Evolutionary conservation across 495 filamentous ascomycete species (phyloP).

Genomic region (Umbilicaria muhlenbergii): DNA sequence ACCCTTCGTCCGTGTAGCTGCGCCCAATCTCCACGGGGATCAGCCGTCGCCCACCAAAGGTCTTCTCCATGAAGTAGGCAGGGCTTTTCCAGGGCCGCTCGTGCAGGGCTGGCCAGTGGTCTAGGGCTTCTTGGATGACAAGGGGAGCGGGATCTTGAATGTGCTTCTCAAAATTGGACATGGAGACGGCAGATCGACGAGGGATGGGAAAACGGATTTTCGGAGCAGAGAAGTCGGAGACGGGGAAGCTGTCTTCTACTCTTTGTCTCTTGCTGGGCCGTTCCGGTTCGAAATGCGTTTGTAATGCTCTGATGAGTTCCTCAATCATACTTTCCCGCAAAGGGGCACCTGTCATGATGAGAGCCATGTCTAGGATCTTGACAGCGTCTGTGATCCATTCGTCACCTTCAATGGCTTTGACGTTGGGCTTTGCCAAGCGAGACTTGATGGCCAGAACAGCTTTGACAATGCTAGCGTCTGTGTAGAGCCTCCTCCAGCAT

Average conservation of each 20-base stretch:
- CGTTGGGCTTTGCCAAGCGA: slow-evolving; percentile 5
- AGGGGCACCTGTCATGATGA: slow-evolving; percentile 69
- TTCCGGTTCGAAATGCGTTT: neutral
- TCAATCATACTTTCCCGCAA: slow-evolving; percentile 47
- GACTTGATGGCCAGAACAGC: slow-evolving; percentile 26
- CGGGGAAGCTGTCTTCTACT: slow-evolving; percentile 21
- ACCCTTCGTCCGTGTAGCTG: slow-evolving; percentile 72
- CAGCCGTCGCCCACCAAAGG: slow-evolving; percentile 60
- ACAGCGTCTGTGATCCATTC: slow-evolving; percentile 34
- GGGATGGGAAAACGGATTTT: slow-evolving; percentile 22
- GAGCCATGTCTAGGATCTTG: slow-evolving; percentile 53
- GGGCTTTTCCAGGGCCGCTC: slow-evolving; percentile 54
- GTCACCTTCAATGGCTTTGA: slow-evolving; percentile 6
- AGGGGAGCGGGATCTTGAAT: slow-evolving; percentile 44
- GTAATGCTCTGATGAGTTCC: slow-evolving; percentile 20
- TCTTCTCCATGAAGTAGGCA: slow-evolving; percentile 58
- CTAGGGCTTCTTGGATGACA: slow-evolving; percentile 47
- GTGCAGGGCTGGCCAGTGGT: slow-evolving; percentile 67
- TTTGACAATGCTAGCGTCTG: slow-evolving; percentile 58
- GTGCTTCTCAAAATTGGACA: slow-evolving; percentile 50
- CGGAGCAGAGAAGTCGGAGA: slow-evolving; percentile 19
- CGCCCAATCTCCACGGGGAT: slow-evolving; percentile 84
- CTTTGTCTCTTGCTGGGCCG: slow-evolving; percentile 13
- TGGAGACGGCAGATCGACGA: slow-evolving; percentile 25
- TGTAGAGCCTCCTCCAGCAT: slow-evolving; percentile 66